Evolutionary conservation across 495 filamentous ascomycete genomes (phyloP).

Genomic region (Tuber umbilicatum): DNA sequence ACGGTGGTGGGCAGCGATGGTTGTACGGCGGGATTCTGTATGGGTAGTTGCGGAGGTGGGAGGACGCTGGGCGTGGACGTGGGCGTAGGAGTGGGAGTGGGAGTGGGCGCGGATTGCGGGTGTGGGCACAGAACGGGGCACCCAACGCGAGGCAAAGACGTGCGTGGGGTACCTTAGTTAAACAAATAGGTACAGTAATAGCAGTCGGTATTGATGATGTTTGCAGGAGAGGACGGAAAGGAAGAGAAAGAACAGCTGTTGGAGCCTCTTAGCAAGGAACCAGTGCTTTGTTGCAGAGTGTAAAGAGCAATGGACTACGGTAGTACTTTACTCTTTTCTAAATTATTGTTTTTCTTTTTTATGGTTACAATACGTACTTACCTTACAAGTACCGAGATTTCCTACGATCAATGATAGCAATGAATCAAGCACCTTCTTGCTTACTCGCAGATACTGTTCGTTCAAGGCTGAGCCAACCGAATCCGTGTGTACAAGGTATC

Average conservation of each 20-base stretch:
- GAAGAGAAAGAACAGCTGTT: background rate
- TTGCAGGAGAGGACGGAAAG: background rate
- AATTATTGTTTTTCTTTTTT: background rate
- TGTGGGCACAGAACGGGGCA: constrained; percentile 19
- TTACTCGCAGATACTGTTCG: background rate
- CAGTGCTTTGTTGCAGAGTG: background rate
- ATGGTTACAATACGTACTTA: background rate
- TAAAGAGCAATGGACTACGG: background rate
- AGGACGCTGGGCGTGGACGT: background rate
- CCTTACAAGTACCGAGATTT: background rate
- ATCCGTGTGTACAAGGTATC: background rate
- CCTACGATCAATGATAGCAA: background rate
- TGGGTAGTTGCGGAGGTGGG: constrained; percentile 4
- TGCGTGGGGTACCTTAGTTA: constrained; percentile 1
- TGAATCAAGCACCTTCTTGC: background rate
- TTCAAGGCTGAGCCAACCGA: background rate
- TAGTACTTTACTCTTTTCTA: background rate
- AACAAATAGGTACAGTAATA: background rate
- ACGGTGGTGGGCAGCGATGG: constrained; percentile 5
- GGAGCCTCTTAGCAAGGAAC: background rate
- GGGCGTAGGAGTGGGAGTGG: background rate
- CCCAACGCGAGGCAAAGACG: constrained; percentile 26
- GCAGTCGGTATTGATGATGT: background rate
- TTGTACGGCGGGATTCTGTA: constrained; percentile 14
- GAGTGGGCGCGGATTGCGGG: background rate